A percentile compares a stretch with the other conserved stretches of the same genome.
phyloP scores from a whole-genome alignment of 78 protist species.

The Dictyostelium brefeldianum region DNA sequence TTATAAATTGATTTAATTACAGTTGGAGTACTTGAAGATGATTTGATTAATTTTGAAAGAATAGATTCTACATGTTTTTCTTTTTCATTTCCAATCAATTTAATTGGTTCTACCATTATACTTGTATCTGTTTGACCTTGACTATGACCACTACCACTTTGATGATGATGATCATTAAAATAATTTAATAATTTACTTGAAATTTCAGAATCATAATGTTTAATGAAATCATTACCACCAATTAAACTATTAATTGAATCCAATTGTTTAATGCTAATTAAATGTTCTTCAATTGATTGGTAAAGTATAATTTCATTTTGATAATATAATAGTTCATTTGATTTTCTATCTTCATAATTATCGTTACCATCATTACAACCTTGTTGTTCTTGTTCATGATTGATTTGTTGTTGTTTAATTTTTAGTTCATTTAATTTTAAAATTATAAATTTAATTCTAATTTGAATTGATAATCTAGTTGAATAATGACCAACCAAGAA shows the following conservation, averaged over 20 bases:
- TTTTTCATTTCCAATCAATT: background rate
- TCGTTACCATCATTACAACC: background rate
- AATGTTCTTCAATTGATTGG: conserved; percentile 24
- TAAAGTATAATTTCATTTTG: background rate
- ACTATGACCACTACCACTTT: background rate
- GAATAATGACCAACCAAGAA: conserved; percentile 34
- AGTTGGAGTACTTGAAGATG: background rate
- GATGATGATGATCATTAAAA: background rate
- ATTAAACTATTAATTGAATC: background rate
- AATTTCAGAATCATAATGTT: background rate
- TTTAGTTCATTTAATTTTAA: background rate
- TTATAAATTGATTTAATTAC: conserved; percentile 17
- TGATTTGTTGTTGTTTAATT: too few species aligned
- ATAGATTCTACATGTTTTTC: background rate
- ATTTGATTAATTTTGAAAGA: background rate
- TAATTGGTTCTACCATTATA: background rate
- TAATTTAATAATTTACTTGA: background rate
- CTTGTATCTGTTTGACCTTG: background rate
- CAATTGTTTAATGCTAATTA: conserved; percentile 6
- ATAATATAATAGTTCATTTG: background rate
- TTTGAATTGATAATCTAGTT: background rate
- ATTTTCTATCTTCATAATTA: background rate
- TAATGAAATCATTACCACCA: conserved; percentile 1
- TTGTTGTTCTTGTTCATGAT: background rate
- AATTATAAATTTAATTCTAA: conserved; percentile 19